Conservation (phyloP, 1,284 basidiomycete species). For the Puccinia coronata region DNA sequence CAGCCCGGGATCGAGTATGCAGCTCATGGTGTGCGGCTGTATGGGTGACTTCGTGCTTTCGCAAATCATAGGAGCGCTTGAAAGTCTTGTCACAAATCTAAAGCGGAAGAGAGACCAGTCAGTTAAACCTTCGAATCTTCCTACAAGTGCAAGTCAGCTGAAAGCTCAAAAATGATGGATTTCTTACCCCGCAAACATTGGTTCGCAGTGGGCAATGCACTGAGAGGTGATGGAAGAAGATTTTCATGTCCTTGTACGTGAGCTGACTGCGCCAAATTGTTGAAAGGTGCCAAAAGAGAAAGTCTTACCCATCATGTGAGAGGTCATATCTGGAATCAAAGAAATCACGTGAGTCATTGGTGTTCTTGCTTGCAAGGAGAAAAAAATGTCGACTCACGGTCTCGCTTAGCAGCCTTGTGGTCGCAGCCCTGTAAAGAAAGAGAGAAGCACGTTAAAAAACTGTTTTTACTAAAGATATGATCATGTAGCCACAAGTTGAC, state of each 20-base stretch:
- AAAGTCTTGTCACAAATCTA: constrained; percentile 49
- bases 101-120: neutral
- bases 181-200: constrained; percentile 47
- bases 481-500: neutral
- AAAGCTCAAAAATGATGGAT: too few species aligned
- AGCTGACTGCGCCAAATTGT: neutral
- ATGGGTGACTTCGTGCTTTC: constrained; percentile 48
- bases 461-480: neutral
- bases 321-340: constrained; percentile 44
- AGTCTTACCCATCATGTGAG: constrained; percentile 50
- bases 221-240: neutral
- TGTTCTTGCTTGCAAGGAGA: neutral
- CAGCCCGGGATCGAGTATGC: constrained; percentile 40
- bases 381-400: constrained; percentile 32
- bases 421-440: constrained; percentile 33
- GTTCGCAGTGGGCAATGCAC: constrained; percentile 49
- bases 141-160: too few species aligned
- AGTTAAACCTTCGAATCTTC: too few species aligned
- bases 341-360: neutral
- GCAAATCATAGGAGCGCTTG: constrained; percentile 46
- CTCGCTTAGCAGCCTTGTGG: constrained; percentile 44
- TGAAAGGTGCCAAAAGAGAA: neutral
- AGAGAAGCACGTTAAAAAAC: neutral
- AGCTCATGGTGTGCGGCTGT: constrained; percentile 46
- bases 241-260: neutral